These are phyloP conservation scores for Quercus parvula DNA, from an alignment of 306 rosid species.

Conservation along the genomic window DNA sequence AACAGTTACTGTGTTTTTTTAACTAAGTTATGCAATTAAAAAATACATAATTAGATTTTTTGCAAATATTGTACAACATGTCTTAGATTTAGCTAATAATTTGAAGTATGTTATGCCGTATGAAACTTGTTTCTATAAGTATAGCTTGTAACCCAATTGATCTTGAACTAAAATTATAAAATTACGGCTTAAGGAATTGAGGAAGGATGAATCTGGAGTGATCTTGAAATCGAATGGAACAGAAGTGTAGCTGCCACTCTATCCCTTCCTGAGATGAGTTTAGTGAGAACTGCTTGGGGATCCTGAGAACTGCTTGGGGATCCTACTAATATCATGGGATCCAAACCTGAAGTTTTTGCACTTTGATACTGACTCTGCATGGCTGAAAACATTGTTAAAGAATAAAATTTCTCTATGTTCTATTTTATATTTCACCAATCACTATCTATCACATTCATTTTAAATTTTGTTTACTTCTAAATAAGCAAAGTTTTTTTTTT, in stretches of 20 bases:
- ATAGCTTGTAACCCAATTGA: neutral
- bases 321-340: constrained; percentile 20
- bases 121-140: too few species aligned
- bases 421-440: too few species aligned
- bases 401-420: neutral
- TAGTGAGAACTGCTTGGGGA: constrained; percentile 16
- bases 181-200: constrained; percentile 56
- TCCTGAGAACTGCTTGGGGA: constrained; percentile 32
- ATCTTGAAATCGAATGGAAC: neutral
- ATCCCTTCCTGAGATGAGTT: constrained; percentile 25
- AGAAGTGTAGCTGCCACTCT: constrained; percentile 4
- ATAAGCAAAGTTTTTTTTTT: too few species aligned
- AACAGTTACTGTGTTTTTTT: too few species aligned
- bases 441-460: too few species aligned
- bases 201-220: constrained; percentile 31
- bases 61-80: too few species aligned
- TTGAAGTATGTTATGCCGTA: too few species aligned
- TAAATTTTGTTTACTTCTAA: too few species aligned
- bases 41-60: too few species aligned
- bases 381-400: neutral
- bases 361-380: neutral
- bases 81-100: too few species aligned
- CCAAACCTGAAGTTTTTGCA: neutral
- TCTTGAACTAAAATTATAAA: constrained; percentile 2
- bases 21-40: too few species aligned